Percentiles rank a stretch among this genome's conserved stretches.
Conservation (phyloP, 2,329 filamentous ascomycete species). For the Macrophomina tecta region DNA sequence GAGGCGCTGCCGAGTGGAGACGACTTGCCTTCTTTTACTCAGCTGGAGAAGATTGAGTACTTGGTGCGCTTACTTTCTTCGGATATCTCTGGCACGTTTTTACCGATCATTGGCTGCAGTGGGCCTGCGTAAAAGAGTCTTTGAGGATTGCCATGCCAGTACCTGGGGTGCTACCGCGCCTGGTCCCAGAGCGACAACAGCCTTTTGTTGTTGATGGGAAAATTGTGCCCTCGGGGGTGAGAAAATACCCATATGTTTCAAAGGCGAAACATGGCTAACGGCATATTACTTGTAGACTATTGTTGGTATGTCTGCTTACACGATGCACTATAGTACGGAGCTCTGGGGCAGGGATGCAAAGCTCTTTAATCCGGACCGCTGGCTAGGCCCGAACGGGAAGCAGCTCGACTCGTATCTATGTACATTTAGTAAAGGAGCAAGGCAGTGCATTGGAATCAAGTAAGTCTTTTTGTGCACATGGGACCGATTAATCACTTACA, state of each 20-base stretch:
- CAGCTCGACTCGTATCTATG: neutral
- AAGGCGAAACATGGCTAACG: neutral
- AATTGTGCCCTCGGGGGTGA: neutral
- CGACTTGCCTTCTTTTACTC: neutral
- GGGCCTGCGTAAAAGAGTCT: neutral
- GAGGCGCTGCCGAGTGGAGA: slow-evolving; percentile 30
- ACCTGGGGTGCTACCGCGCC: neutral
- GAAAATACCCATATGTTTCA: neutral
- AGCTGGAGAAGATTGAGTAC: neutral
- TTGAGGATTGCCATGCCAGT: slow-evolving; percentile 3
- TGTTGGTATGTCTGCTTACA: slow-evolving; percentile 1
- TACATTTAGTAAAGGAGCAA: neutral
- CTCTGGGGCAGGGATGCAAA: neutral
- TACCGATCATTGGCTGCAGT: neutral
- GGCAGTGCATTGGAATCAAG: neutral
- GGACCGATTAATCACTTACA: too few relatives aligned
- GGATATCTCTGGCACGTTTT: neutral
- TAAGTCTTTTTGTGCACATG: neutral
- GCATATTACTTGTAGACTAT: neutral
- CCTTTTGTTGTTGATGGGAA: neutral
- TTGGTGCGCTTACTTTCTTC: neutral
- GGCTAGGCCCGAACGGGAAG: neutral
- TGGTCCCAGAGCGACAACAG: neutral
- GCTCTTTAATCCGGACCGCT: neutral
- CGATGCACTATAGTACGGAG: slow-evolving; percentile 4